Conservation (phyloP, 1,139 yeast genomes). For the Saccharomyces pastorianus region DNA sequence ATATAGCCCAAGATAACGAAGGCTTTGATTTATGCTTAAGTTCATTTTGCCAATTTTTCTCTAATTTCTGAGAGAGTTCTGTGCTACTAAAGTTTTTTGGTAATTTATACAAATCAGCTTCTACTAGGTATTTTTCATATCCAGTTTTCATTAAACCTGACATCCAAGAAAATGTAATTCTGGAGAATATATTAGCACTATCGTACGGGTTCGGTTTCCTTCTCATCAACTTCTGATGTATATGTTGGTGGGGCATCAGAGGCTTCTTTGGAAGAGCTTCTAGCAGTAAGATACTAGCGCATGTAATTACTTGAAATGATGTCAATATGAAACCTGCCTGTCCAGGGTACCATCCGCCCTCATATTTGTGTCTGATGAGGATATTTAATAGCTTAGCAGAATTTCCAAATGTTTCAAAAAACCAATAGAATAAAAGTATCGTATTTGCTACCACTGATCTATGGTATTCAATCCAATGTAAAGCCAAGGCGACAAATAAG, state of each 20-base stretch:
- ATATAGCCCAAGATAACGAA: slow-evolving; percentile 57
- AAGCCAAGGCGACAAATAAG: slow-evolving; percentile 42
- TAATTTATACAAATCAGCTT: slow-evolving; percentile 71
- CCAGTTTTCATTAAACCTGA: slow-evolving; percentile 83
- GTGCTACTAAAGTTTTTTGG: slow-evolving; percentile 58
- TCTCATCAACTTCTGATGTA: slow-evolving; percentile 33
- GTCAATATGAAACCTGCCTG: slow-evolving; percentile 39
- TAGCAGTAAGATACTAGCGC: slow-evolving; percentile 43
- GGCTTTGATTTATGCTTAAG: slow-evolving; percentile 41
- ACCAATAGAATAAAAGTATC: slow-evolving; percentile 69
- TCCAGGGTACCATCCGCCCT: slow-evolving; percentile 26
- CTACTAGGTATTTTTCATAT: slow-evolving; percentile 61
- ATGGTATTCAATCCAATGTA: slow-evolving; percentile 68
- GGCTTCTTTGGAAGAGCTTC: slow-evolving; percentile 49
- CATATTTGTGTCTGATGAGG: slow-evolving; percentile 39
- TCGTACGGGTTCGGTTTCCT: slow-evolving; percentile 57
- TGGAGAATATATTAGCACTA: slow-evolving; percentile 71
- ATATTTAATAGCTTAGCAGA: slow-evolving; percentile 42
- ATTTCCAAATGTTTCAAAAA: slow-evolving; percentile 42
- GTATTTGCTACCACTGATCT: slow-evolving; percentile 61
- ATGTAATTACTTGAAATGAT: slow-evolving; percentile 41
- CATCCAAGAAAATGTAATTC: slow-evolving; percentile 87
- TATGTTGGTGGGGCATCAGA: slow-evolving; percentile 33
- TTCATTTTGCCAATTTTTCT: slow-evolving; percentile 52
- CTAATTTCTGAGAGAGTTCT: slow-evolving; percentile 43